A percentile compares a stretch with the other conserved stretches of the same genome.
Conservation (phyloP, 1,284 basidiomycete genomes). For the Puccinia horiana region DNA sequence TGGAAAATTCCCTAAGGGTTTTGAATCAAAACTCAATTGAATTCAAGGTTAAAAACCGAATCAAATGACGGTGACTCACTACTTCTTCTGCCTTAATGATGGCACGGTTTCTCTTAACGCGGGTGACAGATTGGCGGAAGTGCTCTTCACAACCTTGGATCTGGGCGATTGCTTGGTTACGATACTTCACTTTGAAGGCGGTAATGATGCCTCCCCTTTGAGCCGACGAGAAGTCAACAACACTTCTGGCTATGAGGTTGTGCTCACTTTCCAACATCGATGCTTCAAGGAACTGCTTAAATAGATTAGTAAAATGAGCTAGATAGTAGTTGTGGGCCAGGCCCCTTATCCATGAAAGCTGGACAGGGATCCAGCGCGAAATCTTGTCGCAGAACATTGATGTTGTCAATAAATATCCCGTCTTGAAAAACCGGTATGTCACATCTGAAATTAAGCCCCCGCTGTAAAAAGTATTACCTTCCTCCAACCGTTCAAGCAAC, state of each 20-base stretch:
- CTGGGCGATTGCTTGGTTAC: neutral
- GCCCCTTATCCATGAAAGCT: slow-evolving; percentile 15
- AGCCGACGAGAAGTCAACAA: slow-evolving; percentile 1
- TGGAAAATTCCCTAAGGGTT: neutral
- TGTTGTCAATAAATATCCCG: neutral
- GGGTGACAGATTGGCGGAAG: neutral
- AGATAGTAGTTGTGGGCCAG: slow-evolving; percentile 12
- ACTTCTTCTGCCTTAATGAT: neutral
- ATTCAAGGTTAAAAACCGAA: neutral
- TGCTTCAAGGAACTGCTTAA: neutral
- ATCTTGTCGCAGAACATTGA: slow-evolving; percentile 8
- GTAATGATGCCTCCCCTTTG: slow-evolving; percentile 5
- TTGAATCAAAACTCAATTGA: neutral
- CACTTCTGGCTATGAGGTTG: neutral
- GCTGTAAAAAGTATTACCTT: neutral
- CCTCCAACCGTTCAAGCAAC: neutral
- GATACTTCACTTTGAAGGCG: neutral
- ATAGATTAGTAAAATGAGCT: neutral
- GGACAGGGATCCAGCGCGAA: slow-evolving; percentile 14
- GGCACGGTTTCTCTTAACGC: neutral
- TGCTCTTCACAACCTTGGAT: neutral
- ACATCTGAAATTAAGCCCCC: slow-evolving; percentile 10
- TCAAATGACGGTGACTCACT: too few relatives aligned
- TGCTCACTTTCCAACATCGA: neutral
- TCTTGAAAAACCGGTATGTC: slow-evolving; percentile 12